Base-by-base conservation (phyloP, 2,329 filamentous ascomycete genomes). In the Penicillium expansum region DNA sequence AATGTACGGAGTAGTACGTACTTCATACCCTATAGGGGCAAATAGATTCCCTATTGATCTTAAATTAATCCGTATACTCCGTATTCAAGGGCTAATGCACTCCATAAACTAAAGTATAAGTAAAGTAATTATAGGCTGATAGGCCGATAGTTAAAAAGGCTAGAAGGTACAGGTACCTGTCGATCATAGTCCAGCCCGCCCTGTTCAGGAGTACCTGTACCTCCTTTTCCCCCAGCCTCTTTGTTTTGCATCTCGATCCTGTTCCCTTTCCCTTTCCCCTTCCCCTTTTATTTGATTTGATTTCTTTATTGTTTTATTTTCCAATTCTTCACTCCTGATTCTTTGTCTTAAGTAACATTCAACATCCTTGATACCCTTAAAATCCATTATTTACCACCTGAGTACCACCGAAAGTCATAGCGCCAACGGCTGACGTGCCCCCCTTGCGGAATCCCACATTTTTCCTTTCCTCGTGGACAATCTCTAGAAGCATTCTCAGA, bases 401-500 rank as follows among this genome's bases (percentile, higher is more conserved):
- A 38, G 32, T 16, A 13, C 37, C 22, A 51, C 51, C 24, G 20
- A 37, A 5, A 29, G 48, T 55, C 52, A 43, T 42, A 50, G 47
- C 45, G 45, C 27, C 37, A 43, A 30, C 50, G 42, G 45, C 29
- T 60, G 47, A 60, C 52, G 18, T 53, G 10, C 38, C 48, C 29
- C 59, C 43, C 49, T 52, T 60, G 47, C 42, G 39, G 52, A 42
- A 51, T 56, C 41, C 48, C 55, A 52, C 35, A 32, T 48, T 47
- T 42, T 50, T n/a, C 30, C n/a, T 58, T 52, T 53, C 45, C 48
- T 57, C 52, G 50, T 58, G 48, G 44, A 43, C 29, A 18, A 18
- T 39, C 62, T 65, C 59, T 48, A 60, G 58, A 64, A 61, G n/a
- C 51, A 55, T 58, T 61, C 58, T 38, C 29, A 43, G 52, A 58